Conservation (phyloP, 495 filamentous ascomycete genomes). For the Lophium mytilinum region DNA sequence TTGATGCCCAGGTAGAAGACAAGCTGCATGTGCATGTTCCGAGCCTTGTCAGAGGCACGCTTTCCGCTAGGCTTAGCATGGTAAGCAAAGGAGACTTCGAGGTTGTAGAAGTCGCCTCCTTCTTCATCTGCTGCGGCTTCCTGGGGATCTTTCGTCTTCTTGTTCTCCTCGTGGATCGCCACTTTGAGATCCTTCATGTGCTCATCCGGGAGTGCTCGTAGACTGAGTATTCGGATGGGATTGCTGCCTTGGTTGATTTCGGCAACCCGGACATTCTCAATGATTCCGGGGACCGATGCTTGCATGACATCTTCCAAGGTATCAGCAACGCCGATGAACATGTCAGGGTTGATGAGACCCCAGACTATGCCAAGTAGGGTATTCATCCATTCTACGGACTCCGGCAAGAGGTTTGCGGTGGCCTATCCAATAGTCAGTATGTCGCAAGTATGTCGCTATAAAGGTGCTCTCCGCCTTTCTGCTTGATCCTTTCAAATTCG, state of each 20-base stretch:
- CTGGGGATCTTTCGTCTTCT: conserved; percentile 74
- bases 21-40: conserved; percentile 91
- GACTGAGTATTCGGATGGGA: conserved; percentile 78
- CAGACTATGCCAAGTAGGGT: conserved; percentile 71
- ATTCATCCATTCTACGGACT: conserved; percentile 95
- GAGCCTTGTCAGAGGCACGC: conserved; percentile 65
- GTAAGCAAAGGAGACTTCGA: conserved; percentile 90
- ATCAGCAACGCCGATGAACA: conserved; percentile 69
- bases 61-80: conserved; percentile 70
- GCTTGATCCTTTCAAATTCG: too few species aligned
- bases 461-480: too few species aligned
- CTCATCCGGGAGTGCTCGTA: conserved; percentile 75
- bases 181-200: conserved; percentile 75
- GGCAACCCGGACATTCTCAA: conserved; percentile 92
- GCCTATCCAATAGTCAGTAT: conserved; percentile 36
- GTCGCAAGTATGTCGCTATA: neutral
- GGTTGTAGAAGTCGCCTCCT: conserved; percentile 87
- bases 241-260: conserved; percentile 93
- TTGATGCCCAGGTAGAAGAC: conserved; percentile 89
- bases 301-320: conserved; percentile 92
- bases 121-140: conserved; percentile 85
- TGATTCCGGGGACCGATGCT: conserved; percentile 77
- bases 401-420: conserved; percentile 78
- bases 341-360: conserved; percentile 87
- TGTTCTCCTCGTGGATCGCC: conserved; percentile 66